Evolutionary conservation across 768 basidiomycete species (phyloP).

Genomic region (Termitomyces sp.): DNA sequence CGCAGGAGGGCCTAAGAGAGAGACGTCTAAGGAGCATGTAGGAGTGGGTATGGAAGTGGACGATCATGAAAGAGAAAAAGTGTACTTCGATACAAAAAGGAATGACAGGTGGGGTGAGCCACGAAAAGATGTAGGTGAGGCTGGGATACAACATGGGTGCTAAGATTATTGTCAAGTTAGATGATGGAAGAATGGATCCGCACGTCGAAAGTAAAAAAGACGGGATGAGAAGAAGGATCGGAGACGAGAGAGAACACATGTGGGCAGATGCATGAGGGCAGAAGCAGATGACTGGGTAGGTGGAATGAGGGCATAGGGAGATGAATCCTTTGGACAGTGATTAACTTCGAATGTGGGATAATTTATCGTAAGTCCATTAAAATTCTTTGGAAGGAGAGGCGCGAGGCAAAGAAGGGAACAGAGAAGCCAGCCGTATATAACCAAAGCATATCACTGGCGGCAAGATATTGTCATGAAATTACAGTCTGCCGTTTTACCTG

Average conservation of each 20-base stretch:
- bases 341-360: neutral
- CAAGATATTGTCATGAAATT: conserved; percentile 1
- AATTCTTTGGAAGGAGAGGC: neutral
- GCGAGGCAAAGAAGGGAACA: neutral
- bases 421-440: neutral
- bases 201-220: conserved; percentile 7
- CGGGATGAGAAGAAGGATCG: neutral
- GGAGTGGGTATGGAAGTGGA: conserved; percentile 2
- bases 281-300: conserved; percentile 1
- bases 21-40: neutral
- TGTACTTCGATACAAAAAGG: neutral
- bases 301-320: neutral
- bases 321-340: neutral
- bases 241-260: neutral
- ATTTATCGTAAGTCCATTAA: conserved; percentile 7
- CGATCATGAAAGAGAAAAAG: neutral
- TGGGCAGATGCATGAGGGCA: conserved; percentile 4
- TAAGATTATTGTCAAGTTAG: neutral
- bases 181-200: conserved; percentile 1
- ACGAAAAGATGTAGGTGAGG: conserved; percentile 5
- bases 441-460: neutral
- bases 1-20: neutral
- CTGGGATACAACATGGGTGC: neutral
- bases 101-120: neutral
- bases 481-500: conserved; percentile 11